These are phyloP conservation scores for Massariosphaeria phaeospora DNA, from an alignment of 495 filamentous ascomycete species.

Conservation along the genomic window DNA sequence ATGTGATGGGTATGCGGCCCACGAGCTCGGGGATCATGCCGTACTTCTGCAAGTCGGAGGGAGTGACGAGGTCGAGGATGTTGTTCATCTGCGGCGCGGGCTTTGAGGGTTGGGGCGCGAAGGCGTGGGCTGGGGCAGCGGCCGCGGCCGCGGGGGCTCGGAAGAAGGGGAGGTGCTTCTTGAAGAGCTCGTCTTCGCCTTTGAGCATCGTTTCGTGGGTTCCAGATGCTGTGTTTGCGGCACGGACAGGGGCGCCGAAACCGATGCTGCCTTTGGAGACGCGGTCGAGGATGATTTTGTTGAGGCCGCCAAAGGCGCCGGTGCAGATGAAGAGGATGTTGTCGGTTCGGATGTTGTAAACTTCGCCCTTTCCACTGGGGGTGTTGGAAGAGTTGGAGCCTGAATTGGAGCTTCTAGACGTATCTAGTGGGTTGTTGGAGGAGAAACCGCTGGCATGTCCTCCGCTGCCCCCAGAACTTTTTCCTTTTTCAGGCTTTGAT, in stretches of 20 bases:
- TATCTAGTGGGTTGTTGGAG: conserved; percentile 42
- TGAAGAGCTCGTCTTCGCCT: conserved; percentile 57
- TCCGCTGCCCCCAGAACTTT: conserved; percentile 18
- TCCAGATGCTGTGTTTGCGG: conserved; percentile 38
- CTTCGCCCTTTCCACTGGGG: conserved; percentile 63
- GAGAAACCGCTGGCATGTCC: conserved; percentile 25
- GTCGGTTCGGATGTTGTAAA: conserved; percentile 85
- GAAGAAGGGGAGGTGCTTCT: conserved; percentile 66
- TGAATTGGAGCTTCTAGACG: conserved; percentile 37
- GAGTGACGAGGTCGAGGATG: conserved; percentile 72
- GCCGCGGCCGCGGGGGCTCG: conserved; percentile 36
- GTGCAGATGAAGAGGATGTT: conserved; percentile 97
- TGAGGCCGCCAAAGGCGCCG: conserved; percentile 88
- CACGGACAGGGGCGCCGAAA: conserved; percentile 77
- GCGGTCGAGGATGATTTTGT: conserved; percentile 80
- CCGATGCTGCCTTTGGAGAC: conserved; percentile 85
- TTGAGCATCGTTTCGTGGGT: conserved; percentile 44
- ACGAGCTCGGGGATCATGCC: conserved; percentile 95
- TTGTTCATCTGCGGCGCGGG: conserved; percentile 57
- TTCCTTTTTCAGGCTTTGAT: conserved; percentile 70
- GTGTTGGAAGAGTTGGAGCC: conserved; percentile 14
- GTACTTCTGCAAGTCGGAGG: conserved; percentile 79
- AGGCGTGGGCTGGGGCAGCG: background rate
- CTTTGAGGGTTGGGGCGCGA: conserved; percentile 13
- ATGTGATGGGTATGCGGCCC: conserved; percentile 82